phyloP scores from a whole-genome alignment of 139 green algal species.

The Chlamydomonas eustigma region DNA sequence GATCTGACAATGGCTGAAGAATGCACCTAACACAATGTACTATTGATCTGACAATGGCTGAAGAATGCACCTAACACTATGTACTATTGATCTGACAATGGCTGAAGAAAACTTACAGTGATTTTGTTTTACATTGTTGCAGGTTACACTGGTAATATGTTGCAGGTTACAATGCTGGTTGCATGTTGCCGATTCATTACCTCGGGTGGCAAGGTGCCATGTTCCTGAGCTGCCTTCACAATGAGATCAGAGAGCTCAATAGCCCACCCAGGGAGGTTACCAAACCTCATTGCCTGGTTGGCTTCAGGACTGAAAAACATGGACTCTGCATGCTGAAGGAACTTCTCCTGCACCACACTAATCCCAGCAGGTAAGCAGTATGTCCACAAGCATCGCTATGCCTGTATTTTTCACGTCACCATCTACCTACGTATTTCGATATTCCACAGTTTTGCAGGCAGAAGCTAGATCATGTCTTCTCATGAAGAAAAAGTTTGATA shows the following conservation, averaged over 20 bases:
- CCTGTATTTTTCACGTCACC: too few relatives aligned
- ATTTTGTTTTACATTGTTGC: too few relatives aligned
- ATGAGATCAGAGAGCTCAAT: background rate
- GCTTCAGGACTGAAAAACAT: background rate
- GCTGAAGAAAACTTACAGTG: too few relatives aligned
- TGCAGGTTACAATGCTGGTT: background rate
- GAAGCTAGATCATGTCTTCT: too few relatives aligned
- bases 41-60: background rate
- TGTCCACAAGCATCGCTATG: too few relatives aligned
- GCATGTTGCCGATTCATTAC: background rate
- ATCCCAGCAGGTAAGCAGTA: too few relatives aligned
- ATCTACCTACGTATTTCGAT: too few relatives aligned
- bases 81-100: background rate
- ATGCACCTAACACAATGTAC: background rate
- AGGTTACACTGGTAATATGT: background rate
- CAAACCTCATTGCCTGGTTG: conserved; percentile 32
- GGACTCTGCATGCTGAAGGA: too few relatives aligned
- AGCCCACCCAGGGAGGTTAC: conserved; percentile 17
- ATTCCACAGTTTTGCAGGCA: too few relatives aligned
- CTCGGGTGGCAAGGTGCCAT: background rate
- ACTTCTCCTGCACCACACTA: too few relatives aligned
- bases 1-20: background rate
- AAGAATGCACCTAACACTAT: background rate
- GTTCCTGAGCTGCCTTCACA: background rate
- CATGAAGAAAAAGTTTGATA: too few relatives aligned